These are phyloP conservation scores for Epichloe typhina DNA, from an alignment of 2,329 filamentous ascomycete species.

Conservation along the genomic window DNA sequence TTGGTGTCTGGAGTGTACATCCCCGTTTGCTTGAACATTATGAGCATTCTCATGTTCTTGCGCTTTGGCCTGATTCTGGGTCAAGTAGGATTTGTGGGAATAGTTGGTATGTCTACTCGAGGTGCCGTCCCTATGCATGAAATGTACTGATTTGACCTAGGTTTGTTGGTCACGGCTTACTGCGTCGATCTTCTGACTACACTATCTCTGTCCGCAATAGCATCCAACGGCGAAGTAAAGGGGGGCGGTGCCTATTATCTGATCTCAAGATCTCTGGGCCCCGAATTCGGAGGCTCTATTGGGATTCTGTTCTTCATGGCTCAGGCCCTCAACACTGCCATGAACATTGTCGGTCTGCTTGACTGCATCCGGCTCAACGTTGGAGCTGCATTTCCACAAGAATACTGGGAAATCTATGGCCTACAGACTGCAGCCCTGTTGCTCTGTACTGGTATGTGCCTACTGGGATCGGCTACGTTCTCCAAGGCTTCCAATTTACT, in stretches of 20 bases:
- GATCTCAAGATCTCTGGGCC: constrained; percentile 73
- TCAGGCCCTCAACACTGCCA: constrained; percentile 73
- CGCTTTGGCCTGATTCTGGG: constrained; percentile 77
- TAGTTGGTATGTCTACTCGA: constrained; percentile 45
- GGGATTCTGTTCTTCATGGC: constrained; percentile 83
- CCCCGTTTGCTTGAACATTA: constrained; percentile 75
- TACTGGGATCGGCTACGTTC: constrained; percentile 70
- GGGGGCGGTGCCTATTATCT: constrained; percentile 87
- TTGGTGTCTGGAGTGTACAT: constrained; percentile 73
- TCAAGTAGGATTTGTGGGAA: constrained; percentile 65
- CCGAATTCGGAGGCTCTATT: constrained; percentile 81
- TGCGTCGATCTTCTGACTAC: constrained; percentile 72
- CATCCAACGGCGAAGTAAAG: constrained; percentile 78
- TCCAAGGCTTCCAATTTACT: constrained; percentile 68
- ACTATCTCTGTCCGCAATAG: constrained; percentile 76
- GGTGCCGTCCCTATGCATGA: not conserved
- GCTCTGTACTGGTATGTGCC: constrained; percentile 60
- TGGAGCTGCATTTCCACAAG: constrained; percentile 51
- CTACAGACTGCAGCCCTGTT: constrained; percentile 60
- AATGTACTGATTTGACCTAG: constrained; percentile 24
- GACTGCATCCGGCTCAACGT: constrained; percentile 72
- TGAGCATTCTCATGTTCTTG: constrained; percentile 87
- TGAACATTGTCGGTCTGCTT: constrained; percentile 78
- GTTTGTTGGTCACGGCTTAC: constrained; percentile 63
- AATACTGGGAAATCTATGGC: constrained; percentile 65